These are phyloP conservation scores for Fusarium decemcellulare DNA, from an alignment of 2,329 filamentous ascomycete genomes.

Conservation along the genomic window DNA sequence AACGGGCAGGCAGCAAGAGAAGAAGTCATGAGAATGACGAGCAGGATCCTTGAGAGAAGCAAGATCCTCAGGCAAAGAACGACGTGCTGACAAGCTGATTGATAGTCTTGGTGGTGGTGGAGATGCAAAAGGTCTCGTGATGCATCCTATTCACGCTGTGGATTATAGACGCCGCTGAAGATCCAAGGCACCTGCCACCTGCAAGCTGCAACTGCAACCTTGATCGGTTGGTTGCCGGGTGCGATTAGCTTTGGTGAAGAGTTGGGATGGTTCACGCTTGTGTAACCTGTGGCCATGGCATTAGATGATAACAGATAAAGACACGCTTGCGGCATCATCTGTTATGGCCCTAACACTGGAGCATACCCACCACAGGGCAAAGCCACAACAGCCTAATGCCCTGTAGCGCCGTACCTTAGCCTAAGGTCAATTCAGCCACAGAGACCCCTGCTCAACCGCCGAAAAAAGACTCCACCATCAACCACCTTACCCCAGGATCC, in stretches of 20 bases:
- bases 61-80: background rate
- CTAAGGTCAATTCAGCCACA: constrained; percentile 38
- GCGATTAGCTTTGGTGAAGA: no score
- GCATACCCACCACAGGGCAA: background rate
- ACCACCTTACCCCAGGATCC: constrained; percentile 21
- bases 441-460: constrained; percentile 27
- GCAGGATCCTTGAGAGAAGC: background rate
- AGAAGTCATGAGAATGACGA: background rate
- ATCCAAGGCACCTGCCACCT: constrained; percentile 8
- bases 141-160: constrained; percentile 24
- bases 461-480: constrained; percentile 23
- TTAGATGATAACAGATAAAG: no score
- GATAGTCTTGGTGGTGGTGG: constrained; percentile 5
- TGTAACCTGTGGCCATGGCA: no score
- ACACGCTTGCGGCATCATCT: no score
- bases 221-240: constrained; percentile 25
- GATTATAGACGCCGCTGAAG: constrained; percentile 27
- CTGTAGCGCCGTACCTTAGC: constrained; percentile 28
- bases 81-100: background rate
- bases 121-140: constrained; percentile 19
- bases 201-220: background rate
- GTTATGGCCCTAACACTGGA: no score
- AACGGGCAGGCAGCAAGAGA: constrained; percentile 9
- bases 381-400: constrained; percentile 17
- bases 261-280: no score